A percentile compares a stretch with the other conserved stretches of the same genome.
These are phyloP conservation scores for Rubroshorea leprosula DNA, from an alignment of 345 rosid genomes.

Conservation along the genomic window DNA sequence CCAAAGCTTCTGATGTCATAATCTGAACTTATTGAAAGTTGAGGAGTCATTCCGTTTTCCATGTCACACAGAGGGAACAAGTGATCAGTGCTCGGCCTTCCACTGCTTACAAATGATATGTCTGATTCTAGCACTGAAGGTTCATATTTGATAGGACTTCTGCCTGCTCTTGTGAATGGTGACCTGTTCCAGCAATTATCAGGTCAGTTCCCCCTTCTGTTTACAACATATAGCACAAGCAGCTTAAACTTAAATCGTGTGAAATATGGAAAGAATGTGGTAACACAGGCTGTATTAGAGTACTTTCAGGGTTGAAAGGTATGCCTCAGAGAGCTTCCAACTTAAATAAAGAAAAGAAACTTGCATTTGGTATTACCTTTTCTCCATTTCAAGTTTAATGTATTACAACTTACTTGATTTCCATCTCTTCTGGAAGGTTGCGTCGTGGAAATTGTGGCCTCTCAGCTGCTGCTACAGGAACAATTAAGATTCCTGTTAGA, in stretches of 20 bases:
- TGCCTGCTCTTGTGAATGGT: conserved; percentile 41
- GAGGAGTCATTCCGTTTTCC: conserved; percentile 28
- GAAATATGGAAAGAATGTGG: too few relatives aligned
- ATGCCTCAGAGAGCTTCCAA: too few relatives aligned
- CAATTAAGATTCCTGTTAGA: conserved; percentile 1
- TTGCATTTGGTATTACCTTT: too few relatives aligned
- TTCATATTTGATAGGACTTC: conserved; percentile 33
- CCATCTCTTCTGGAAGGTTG: conserved; percentile 28
- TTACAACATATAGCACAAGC: too few relatives aligned
- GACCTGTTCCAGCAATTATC: conserved; percentile 38
- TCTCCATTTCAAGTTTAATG: too few relatives aligned
- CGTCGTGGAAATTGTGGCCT: conserved; percentile 19
- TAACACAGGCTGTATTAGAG: too few relatives aligned
- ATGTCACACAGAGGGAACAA: conserved; percentile 36
- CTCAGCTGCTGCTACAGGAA: conserved; percentile 15
- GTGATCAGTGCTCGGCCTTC: conserved; percentile 50
- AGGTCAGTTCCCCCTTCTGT: too few relatives aligned
- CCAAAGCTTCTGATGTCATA: conserved; percentile 36
- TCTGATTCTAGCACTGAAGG: conserved; percentile 45
- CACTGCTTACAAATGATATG: conserved; percentile 70
- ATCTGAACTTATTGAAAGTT: conserved; percentile 44
- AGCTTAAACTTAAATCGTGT: too few relatives aligned
- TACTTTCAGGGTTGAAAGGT: too few relatives aligned
- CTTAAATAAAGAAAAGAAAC: too few relatives aligned
- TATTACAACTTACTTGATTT: conserved; percentile 27